phyloP scores from a whole-genome alignment of 1,139 yeast species.

The Debaryomyces fabryi region DNA sequence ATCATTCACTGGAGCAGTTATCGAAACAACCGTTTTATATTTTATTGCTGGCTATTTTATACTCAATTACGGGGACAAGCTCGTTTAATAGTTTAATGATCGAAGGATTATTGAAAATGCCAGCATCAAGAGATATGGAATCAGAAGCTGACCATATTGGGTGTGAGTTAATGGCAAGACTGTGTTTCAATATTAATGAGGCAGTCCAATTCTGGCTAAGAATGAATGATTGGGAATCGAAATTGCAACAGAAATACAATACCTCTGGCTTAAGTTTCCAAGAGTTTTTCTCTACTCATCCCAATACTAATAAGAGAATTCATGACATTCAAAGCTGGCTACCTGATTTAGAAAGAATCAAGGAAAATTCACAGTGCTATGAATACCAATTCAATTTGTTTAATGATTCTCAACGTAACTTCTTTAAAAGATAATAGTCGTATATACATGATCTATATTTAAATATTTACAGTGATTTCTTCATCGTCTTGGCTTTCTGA shows the following conservation, averaged over 20 bases:
- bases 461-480: constrained; percentile 14
- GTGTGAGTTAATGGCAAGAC: constrained; percentile 83
- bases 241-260: constrained; percentile 17
- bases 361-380: constrained; percentile 36
- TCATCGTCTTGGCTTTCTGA: constrained; percentile 10
- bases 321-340: constrained; percentile 71
- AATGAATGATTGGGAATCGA: constrained; percentile 64
- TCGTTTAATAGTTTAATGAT: constrained; percentile 58
- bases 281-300: constrained; percentile 87
- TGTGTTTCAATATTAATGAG: constrained; percentile 78
- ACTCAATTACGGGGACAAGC: constrained; percentile 31
- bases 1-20: constrained; percentile 84
- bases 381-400: constrained; percentile 28
- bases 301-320: constrained; percentile 76
- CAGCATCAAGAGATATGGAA: constrained; percentile 91
- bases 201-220: constrained; percentile 81
- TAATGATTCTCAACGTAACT: constrained; percentile 20
- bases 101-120: constrained; percentile 66
- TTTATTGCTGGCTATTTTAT: constrained; percentile 51
- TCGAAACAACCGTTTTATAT: constrained; percentile 66
- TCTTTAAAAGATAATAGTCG: constrained; percentile 16
- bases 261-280: constrained; percentile 28
- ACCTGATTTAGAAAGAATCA: constrained; percentile 59
- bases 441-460: constrained; percentile 8
- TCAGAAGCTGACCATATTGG: constrained; percentile 96